Conservation (phyloP, 31 red algal species). For the Bonnemaisonia californica region DNA sequence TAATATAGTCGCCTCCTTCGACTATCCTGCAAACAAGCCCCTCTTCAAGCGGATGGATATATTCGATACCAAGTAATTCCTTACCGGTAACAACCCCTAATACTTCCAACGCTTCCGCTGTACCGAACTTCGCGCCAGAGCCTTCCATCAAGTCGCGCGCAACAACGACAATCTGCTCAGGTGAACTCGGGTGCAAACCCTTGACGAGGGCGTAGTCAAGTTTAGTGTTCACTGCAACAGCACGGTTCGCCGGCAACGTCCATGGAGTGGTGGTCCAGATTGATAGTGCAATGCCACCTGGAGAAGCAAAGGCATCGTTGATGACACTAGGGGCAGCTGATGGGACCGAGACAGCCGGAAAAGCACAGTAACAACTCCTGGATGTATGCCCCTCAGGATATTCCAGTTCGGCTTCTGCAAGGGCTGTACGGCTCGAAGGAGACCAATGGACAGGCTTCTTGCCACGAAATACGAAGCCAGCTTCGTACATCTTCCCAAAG, state of each 20-base stretch:
- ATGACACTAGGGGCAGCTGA: conserved; percentile 20
- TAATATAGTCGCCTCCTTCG: conserved; percentile 95
- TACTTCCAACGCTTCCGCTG: conserved; percentile 13
- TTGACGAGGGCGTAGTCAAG: conserved; percentile 73
- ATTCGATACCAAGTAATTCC: conserved; percentile 79
- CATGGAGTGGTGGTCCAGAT: conserved; percentile 99
- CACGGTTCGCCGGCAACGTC: conserved; percentile 99
- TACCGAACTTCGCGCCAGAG: conserved; percentile 46
- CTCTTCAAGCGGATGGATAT: conserved; percentile 77
- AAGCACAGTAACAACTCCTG: conserved; percentile 84
- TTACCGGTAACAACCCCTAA: conserved; percentile 48
- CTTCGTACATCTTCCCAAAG: conserved; percentile 91
- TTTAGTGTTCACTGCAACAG: conserved; percentile 82
- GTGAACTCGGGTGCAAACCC: conserved; percentile 44
- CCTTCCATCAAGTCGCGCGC: conserved; percentile 75
- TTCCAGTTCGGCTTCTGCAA: conserved; percentile 99
- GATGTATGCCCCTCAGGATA: conserved; percentile 97
- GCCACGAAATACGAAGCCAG: conserved; percentile 94
- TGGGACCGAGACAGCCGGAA: conserved; percentile 28
- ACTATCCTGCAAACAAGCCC: conserved; percentile 69
- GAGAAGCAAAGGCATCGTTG: conserved; percentile 10
- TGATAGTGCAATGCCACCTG: conserved; percentile 56
- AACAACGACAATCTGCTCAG: conserved; percentile 61
- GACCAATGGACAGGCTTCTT: conserved; percentile 99
- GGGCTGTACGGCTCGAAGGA: conserved; percentile 85